Base-by-base conservation (phyloP, 306 rosid genomes). In the Neltuma alba region DNA sequence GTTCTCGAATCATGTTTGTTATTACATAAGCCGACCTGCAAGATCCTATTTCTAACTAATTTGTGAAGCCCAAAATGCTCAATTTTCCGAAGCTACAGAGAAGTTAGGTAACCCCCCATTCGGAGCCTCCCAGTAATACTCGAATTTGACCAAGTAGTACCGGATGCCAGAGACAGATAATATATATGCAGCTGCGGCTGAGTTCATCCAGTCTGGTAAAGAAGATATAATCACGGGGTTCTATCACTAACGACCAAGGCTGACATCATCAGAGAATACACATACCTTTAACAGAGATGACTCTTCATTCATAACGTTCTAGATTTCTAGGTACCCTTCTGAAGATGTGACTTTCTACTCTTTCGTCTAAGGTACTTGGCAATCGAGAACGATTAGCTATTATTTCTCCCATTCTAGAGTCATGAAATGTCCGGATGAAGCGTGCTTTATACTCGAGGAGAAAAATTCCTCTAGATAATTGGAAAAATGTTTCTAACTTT, bases 401-500 rank as follows among this genome's bases (percentile, higher is more conserved):
- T 47, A 72, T 31, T 42, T 61, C 62, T 75, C 48, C 57, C 33
- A 61, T n/a, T 68, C 86, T 42, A 42, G 50, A 52, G 64, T 76
- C 37, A 72, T 50, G 36, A 25, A 65, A 75, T 75, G 57, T 67
- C 60, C 45, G 55, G 64, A 55, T 36, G 38, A 66, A 37, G 70
- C 55, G 34, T 50, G 80, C 45, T 30, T 75, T 81, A 20, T 60
- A 27, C 67, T 54, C 36, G 63, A 77, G 42, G 3, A 57, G 21
- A 16, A 73, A 44, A 82, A 21, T 61, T 40, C 45, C 55, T 14
- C 27, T 6, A 48, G 52, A 76, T 57, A 30, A 23, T 23, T 8
- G 4, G 30, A 27, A 71, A 63, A 57, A 63, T 31, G 28, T 70
- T 55, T 74, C 80, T 79, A 85, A 67, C 91, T 97, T 20, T 60